A percentile compares a stretch with the other conserved stretches of the same genome.
Evolutionary conservation across 768 basidiomycete genomes (phyloP).

Genomic region (Pulveroboletus ravenelii): DNA sequence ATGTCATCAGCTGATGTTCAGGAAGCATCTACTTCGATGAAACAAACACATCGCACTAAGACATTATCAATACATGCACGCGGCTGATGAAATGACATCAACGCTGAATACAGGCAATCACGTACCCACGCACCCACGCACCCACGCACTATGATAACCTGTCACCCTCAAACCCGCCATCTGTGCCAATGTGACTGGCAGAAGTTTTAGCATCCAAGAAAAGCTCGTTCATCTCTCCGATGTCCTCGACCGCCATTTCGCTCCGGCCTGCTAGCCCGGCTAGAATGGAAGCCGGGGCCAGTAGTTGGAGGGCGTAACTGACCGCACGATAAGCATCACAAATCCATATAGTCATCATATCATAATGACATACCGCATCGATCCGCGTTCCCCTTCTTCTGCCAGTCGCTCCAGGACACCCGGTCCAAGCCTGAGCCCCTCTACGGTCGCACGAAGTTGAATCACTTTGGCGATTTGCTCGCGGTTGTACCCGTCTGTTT

Average conservation of each 20-base stretch:
- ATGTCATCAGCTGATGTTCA: neutral
- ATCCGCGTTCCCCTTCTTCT: slow-evolving; percentile 75
- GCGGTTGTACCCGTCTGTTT: slow-evolving; percentile 76
- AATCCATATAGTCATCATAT: slow-evolving; percentile 2
- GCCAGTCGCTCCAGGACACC: slow-evolving; percentile 80
- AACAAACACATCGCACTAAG: neutral
- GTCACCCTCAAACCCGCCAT: slow-evolving; percentile 33
- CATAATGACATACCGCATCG: slow-evolving; percentile 56
- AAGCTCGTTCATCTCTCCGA: slow-evolving; percentile 88
- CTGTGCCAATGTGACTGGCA: slow-evolving; percentile 48
- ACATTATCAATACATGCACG: slow-evolving; percentile 6
- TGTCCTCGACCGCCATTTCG: slow-evolving; percentile 84
- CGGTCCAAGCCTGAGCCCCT: slow-evolving; percentile 71
- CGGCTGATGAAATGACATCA: slow-evolving; percentile 5
- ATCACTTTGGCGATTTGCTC: slow-evolving; percentile 87
- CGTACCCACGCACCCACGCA: slow-evolving; percentile 6
- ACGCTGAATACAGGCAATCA: slow-evolving; percentile 1
- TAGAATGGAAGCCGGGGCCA: slow-evolving; percentile 88
- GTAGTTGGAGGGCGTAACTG: slow-evolving; percentile 87
- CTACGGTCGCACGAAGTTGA: slow-evolving; percentile 79
- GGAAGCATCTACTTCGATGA: neutral
- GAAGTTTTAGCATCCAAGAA: slow-evolving; percentile 92
- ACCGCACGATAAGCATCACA: slow-evolving; percentile 7
- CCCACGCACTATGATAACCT: slow-evolving; percentile 24
- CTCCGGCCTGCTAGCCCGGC: slow-evolving; percentile 70